phyloP scores from a whole-genome alignment of 2,329 filamentous ascomycete genomes.

The Penicillium sp. region DNA sequence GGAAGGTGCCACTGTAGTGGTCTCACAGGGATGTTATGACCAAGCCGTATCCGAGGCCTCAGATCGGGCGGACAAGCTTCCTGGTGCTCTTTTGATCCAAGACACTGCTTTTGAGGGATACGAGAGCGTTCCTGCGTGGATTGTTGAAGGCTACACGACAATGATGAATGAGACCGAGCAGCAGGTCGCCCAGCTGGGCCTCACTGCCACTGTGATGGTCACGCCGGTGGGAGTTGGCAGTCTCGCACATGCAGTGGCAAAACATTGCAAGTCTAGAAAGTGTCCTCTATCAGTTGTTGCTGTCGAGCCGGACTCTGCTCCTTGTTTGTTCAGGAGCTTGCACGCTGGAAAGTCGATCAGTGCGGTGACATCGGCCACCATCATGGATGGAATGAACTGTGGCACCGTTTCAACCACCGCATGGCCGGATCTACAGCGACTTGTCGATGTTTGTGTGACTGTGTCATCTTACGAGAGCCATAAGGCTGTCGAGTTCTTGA shows the following conservation, averaged over 20 bases:
- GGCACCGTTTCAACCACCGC: conserved; percentile 68
- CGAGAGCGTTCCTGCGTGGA: conserved; percentile 69
- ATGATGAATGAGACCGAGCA: conserved; percentile 70
- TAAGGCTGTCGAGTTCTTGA: conserved; percentile 59
- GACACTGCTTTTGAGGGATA: conserved; percentile 71
- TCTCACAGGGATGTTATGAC: conserved; percentile 66
- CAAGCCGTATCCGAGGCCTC: conserved; percentile 58
- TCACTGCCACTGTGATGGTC: conserved; percentile 57
- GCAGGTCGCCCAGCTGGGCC: conserved; percentile 55
- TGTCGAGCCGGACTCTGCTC: conserved; percentile 70
- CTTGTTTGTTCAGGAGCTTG: conserved; percentile 56
- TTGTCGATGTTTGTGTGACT: conserved; percentile 63
- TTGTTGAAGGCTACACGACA: conserved; percentile 76
- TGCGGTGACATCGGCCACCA: conserved; percentile 63
- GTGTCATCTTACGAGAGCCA: conserved; percentile 68
- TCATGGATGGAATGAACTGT: conserved; percentile 76
- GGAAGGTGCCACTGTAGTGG: conserved; percentile 65
- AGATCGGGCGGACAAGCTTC: conserved; percentile 40
- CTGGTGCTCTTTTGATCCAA: conserved; percentile 62
- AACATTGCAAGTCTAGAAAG: conserved; percentile 61
- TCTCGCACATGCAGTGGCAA: conserved; percentile 69
- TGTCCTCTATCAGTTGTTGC: conserved; percentile 56
- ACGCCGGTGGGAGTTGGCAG: conserved; percentile 74
- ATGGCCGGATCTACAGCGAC: conserved; percentile 62
- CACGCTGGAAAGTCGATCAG: conserved; percentile 52